Base-by-base conservation (phyloP, 352 stramenopile species). In the Elongisporangium undulatum region DNA sequence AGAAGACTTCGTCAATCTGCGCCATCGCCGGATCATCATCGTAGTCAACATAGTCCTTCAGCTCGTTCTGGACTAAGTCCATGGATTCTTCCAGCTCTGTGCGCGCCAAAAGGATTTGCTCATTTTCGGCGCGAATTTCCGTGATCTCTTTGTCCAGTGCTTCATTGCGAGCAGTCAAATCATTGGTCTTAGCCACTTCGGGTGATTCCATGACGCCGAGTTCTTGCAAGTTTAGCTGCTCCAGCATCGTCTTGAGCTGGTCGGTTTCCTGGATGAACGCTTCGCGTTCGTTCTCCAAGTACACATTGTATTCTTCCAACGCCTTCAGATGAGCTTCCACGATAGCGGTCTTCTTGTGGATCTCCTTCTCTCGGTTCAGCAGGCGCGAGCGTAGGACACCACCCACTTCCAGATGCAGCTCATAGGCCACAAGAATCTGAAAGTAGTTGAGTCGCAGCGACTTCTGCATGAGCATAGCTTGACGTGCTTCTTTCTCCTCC, bases 401-500 rank as follows among this genome's bases (percentile, higher is more conserved):
- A 82, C 82, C 93, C 20, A 94, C 82, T 66, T 95, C 75, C 39
- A 83, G 75, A 53, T 94, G 81, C 24, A 95, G 64, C 58, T 95
- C 83, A 38, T 75, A 78, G 3, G 83, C 76, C 16, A 95, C 82
- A 45, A 93, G 58, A 24, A 90, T 79, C 48, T 81, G 77, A 24
- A 95, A 83, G 51, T 94, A 92, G 39, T 94, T 79, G 41, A 81
- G 64, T n/a, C 80, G 75, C 3, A 94, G 62, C 50, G 76, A 84
- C 38, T 66, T 87, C 61, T 94, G 80, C 67, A 82, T 70, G 17
- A 78, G 69, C 50, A 69, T 67, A 48, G 80, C 79, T 7, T 75
- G 67, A 24, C 82, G 77, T 17, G 69, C 78, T 66, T 92, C 77
- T 50, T 87, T 90, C 20, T 74, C 75, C 62, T 92, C 79, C 56